A percentile compares a stretch with the other conserved stretches of the same genome.
Evolutionary conservation across 2,329 filamentous ascomycete genomes (phyloP).

Genomic region (Trichoderma guizhouense): DNA sequence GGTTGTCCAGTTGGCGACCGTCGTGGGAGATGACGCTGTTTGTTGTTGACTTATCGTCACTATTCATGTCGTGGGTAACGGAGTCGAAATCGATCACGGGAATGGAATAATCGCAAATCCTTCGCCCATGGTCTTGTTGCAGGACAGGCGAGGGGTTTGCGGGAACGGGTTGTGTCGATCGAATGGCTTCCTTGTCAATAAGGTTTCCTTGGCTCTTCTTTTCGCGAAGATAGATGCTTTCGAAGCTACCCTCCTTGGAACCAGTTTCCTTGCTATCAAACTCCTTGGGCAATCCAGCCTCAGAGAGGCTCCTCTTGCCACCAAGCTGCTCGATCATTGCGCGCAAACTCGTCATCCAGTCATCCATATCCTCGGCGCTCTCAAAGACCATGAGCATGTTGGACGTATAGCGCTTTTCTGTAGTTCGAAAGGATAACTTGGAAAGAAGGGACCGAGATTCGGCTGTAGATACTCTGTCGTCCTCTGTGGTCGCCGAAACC

Average conservation of each 20-base stretch:
- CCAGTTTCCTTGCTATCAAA: conserved; percentile 28
- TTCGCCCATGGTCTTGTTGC: conserved; percentile 18
- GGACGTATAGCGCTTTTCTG: conserved; percentile 54
- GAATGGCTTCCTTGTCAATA: conserved; percentile 47
- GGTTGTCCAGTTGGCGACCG: conserved; percentile 54
- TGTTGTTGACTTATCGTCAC: conserved; percentile 54
- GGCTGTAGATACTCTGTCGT: conserved; percentile 48
- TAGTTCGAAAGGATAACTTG: conserved; percentile 55
- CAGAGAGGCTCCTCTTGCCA: conserved; percentile 60
- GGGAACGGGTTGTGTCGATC: conserved; percentile 37
- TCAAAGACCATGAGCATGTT: conserved; percentile 73
- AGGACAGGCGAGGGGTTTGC: conserved; percentile 18
- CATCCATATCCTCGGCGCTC: conserved; percentile 69
- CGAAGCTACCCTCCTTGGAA: conserved; percentile 28
- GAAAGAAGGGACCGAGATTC: conserved; percentile 62
- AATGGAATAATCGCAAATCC: conserved; percentile 19
- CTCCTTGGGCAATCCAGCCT: conserved; percentile 49
- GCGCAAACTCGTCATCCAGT: conserved; percentile 67
- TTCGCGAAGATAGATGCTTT: conserved; percentile 33
- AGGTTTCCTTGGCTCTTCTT: conserved; percentile 46
- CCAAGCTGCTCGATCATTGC: conserved; percentile 68
- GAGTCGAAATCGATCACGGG: conserved; percentile 24
- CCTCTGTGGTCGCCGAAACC: conserved; percentile 63
- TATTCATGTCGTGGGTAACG: conserved; percentile 38
- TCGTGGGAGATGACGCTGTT: conserved; percentile 58